Conservation (phyloP, 179 eudicot species). For the Pouteria campechiana region DNA sequence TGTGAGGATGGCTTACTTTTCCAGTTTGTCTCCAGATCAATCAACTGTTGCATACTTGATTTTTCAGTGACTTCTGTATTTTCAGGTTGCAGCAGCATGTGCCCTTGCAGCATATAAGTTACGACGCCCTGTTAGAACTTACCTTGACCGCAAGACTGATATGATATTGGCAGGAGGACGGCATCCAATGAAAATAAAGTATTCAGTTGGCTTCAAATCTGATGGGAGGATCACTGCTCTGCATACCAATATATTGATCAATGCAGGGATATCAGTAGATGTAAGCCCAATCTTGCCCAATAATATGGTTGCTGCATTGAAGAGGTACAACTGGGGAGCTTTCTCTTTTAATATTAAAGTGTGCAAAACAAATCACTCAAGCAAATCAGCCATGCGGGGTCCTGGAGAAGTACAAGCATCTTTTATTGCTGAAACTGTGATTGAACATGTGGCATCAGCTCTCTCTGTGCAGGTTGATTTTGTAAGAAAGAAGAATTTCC, state of each 20-base stretch:
- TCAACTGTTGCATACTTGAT: too few relatives aligned
- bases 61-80: too few relatives aligned
- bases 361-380: constrained; percentile 73
- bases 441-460: constrained; percentile 68
- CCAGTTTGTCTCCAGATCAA: too few relatives aligned
- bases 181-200: constrained; percentile 83
- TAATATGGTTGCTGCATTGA: constrained; percentile 34
- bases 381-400: constrained; percentile 83
- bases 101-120: constrained; percentile 82
- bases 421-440: constrained; percentile 73
- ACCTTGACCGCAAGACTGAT: constrained; percentile 75
- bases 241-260: constrained; percentile 48
- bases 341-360: constrained; percentile 64
- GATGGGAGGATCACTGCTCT: constrained; percentile 88
- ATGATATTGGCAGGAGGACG: constrained; percentile 92
- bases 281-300: constrained; percentile 63
- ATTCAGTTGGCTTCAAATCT: constrained; percentile 74
- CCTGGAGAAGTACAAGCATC: constrained; percentile 86
- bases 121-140: constrained; percentile 60
- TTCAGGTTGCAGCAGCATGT: constrained; percentile 77
- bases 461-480: constrained; percentile 59
- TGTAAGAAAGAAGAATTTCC: constrained; percentile 55
- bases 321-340: constrained; percentile 87
- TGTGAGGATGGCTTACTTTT: too few relatives aligned
- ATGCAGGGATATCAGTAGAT: constrained; percentile 58